Evolutionary conservation across 2,329 filamentous ascomycete species (phyloP).

Genomic region (Didymella lethalis): DNA sequence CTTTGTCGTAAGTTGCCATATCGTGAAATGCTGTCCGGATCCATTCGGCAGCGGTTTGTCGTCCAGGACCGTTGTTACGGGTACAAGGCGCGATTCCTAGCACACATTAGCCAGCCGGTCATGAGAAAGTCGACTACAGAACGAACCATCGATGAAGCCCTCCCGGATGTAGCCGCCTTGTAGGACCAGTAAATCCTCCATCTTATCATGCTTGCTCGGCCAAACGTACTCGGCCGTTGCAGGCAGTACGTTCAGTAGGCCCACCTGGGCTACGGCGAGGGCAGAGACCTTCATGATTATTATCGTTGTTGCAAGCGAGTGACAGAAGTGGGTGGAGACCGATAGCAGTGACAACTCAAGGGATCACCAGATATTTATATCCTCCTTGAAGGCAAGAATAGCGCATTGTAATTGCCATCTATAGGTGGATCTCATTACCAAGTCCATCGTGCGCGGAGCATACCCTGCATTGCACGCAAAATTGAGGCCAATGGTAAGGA

Average conservation of each 20-base stretch:
- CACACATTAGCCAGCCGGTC: not conserved
- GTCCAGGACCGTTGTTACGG: conserved; percentile 27
- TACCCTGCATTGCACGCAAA: not conserved
- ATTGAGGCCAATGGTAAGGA: conserved; percentile 8
- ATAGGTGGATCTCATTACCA: not conserved
- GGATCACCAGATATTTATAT: conserved; percentile 1
- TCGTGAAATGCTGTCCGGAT: conserved; percentile 50
- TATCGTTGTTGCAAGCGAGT: conserved; percentile 5
- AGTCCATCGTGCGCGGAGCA: not conserved
- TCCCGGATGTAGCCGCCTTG: conserved; percentile 17
- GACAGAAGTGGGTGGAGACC: not conserved
- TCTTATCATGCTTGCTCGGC: conserved; percentile 14
- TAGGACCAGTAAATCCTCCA: conserved; percentile 22
- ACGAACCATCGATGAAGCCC: conserved; percentile 16
- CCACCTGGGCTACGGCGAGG: conserved; percentile 8
- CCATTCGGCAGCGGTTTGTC: conserved; percentile 41
- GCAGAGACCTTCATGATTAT: conserved; percentile 11
- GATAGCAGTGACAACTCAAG: not conserved
- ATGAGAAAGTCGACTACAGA: not conserved
- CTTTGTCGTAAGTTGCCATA: conserved; percentile 40
- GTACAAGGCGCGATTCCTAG: conserved; percentile 27
- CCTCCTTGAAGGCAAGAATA: not conserved
- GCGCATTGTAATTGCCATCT: conserved; percentile 3
- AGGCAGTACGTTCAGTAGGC: conserved; percentile 16
- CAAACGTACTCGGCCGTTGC: conserved; percentile 20